Conservation (phyloP, 768 basidiomycete genomes). For the Melanogaster broomeanus region DNA sequence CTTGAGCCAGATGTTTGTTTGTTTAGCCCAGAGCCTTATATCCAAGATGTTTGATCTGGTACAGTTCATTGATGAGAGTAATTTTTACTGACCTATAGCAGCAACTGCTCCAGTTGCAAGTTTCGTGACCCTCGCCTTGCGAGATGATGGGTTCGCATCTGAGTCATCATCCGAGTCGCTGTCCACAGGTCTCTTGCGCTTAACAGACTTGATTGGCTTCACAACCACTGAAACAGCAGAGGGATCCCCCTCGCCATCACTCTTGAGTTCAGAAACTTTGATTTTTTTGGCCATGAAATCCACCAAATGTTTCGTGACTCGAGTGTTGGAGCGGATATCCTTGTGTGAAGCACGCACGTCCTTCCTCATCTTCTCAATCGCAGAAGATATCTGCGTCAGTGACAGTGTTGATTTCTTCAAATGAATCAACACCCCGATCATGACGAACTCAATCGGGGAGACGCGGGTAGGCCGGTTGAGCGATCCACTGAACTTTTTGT, state of each 20-base stretch:
- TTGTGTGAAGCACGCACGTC: slow-evolving; percentile 38
- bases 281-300: slow-evolving; percentile 32
- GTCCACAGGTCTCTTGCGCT: slow-evolving; percentile 27
- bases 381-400: slow-evolving; percentile 43
- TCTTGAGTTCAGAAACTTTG: slow-evolving; percentile 33
- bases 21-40: slow-evolving; percentile 14
- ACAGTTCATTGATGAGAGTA: background rate
- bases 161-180: slow-evolving; percentile 24
- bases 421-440: slow-evolving; percentile 43
- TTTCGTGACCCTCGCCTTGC: slow-evolving; percentile 18
- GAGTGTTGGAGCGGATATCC: slow-evolving; percentile 44
- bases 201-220: slow-evolving; percentile 12
- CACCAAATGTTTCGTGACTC: slow-evolving; percentile 35
- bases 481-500: slow-evolving; percentile 32
- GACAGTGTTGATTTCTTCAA: slow-evolving; percentile 34
- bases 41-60: background rate
- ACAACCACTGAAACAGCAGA: slow-evolving; percentile 22
- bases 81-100: slow-evolving; percentile 16
- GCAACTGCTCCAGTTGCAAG: background rate
- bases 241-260: slow-evolving; percentile 32
- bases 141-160: slow-evolving; percentile 11
- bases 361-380: slow-evolving; percentile 41
- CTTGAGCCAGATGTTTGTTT: slow-evolving; percentile 3
- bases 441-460: slow-evolving; percentile 47
- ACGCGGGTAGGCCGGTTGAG: slow-evolving; percentile 38